A percentile compares a stretch with the other conserved stretches of the same genome.
Conservation (phyloP, 2,329 filamentous ascomycete species). For the Alternaria angustiovoidea region DNA sequence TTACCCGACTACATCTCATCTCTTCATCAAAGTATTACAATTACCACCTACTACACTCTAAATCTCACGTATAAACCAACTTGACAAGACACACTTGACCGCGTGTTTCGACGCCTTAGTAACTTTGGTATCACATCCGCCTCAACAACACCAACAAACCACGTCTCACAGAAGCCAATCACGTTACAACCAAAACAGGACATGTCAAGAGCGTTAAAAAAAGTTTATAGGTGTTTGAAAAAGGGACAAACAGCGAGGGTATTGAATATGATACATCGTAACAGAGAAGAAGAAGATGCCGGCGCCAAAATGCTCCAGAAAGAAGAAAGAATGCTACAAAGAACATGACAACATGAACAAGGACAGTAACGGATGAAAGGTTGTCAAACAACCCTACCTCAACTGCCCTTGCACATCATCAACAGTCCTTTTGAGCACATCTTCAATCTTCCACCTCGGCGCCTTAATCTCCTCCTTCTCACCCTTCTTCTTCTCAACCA, state of each 20-base stretch:
- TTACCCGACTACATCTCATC: no score
- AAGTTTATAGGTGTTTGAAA: neutral
- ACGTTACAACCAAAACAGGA: neutral
- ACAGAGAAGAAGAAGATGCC: neutral
- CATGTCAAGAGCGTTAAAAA: neutral
- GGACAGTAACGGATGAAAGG: neutral
- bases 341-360: neutral
- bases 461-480: conserved; percentile 62
- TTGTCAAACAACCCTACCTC: conserved; percentile 56
- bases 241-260: conserved; percentile 4
- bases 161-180: neutral
- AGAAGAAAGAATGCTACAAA: neutral
- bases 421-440: conserved; percentile 76
- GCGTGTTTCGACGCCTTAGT: rapidly evolving
- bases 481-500: conserved; percentile 62
- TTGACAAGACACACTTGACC: neutral
- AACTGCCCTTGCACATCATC: conserved; percentile 78
- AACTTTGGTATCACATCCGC: no score
- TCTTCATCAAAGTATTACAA: no score
- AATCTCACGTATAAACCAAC: no score
- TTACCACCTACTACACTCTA: no score
- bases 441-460: conserved; percentile 81
- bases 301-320: conserved; percentile 1
- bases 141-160: neutral
- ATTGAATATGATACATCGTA: conserved; percentile 6